These are phyloP conservation scores for Cylindrotheca fusiformis DNA, from an alignment of 108 stramenopile genomes.

Conservation along the genomic window DNA sequence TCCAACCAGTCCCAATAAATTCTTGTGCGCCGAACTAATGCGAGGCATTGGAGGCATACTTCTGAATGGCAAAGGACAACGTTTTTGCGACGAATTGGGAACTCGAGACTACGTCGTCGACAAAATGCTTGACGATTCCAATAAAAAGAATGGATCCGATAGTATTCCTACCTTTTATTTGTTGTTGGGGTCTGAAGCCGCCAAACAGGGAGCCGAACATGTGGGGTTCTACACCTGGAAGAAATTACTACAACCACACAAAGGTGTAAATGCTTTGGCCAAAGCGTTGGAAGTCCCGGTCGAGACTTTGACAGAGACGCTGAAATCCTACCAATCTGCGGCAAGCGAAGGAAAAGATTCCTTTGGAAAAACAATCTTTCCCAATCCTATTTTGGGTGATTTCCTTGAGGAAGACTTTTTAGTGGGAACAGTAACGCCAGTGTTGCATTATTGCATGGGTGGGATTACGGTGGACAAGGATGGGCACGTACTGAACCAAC, in stretches of 20 bases:
- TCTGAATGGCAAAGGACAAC: conserved; percentile 38
- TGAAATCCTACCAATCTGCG: conserved; percentile 47
- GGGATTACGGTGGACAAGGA: conserved; percentile 60
- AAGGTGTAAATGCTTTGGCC: conserved; percentile 56
- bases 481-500: conserved; percentile 47
- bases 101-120: conserved; percentile 33
- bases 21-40: conserved; percentile 73
- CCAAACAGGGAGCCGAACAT: conserved; percentile 56
- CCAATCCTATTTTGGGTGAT: conserved; percentile 36
- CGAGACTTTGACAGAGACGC: conserved; percentile 38
- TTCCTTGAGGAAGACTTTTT: conserved; percentile 32
- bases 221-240: conserved; percentile 72
- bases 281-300: conserved; percentile 52
- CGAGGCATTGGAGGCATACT: conserved; percentile 68
- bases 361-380: conserved; percentile 65
- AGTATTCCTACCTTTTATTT: conserved; percentile 57
- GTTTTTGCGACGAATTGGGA: conserved; percentile 72
- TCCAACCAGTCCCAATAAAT: conserved; percentile 73
- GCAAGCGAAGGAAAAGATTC: conserved; percentile 44
- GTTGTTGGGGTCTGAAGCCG: conserved; percentile 59
- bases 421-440: conserved; percentile 62
- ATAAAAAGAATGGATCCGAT: conserved; percentile 43
- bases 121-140: conserved; percentile 38
- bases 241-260: conserved; percentile 46
- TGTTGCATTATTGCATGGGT: conserved; percentile 92